phyloP scores from a whole-genome alignment of 371 early-diverging fungal genomes.

The Rhizopus arrhizus region DNA sequence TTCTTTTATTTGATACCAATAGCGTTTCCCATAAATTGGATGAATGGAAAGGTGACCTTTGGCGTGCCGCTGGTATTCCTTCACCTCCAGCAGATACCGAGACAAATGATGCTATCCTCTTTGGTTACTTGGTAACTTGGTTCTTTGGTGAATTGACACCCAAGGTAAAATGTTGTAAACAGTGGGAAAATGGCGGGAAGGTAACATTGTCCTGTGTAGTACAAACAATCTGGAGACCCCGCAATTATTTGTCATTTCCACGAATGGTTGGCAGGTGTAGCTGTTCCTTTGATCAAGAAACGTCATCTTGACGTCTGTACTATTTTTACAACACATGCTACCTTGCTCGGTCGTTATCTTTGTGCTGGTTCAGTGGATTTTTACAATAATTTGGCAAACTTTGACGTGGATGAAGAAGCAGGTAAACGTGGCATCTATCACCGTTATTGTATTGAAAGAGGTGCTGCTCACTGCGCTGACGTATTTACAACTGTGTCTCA shows the following conservation, averaged over 20 bases:
- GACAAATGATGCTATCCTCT: slow-evolving; percentile 90
- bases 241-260: slow-evolving; percentile 96
- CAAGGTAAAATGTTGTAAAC: slow-evolving; percentile 33
- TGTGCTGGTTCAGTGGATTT: slow-evolving; percentile 96
- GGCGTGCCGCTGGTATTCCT: slow-evolving; percentile 91
- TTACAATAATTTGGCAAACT: slow-evolving; percentile 89
- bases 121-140: slow-evolving; percentile 94
- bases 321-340: slow-evolving; percentile 97
- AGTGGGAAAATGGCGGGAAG: slow-evolving; percentile 2
- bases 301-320: slow-evolving; percentile 88
- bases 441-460: slow-evolving; percentile 94
- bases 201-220: slow-evolving; percentile 35
- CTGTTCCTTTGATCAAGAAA: slow-evolving; percentile 84
- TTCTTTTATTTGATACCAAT: slow-evolving; percentile 85
- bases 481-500: slow-evolving; percentile 96
- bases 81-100: slow-evolving; percentile 89
- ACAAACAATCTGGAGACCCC: slow-evolving; percentile 60
- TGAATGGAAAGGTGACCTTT: slow-evolving; percentile 96
- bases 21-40: slow-evolving; percentile 72
- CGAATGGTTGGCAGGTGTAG: slow-evolving; percentile 95
- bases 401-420: slow-evolving; percentile 94
- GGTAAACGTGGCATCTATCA: slow-evolving; percentile 97
- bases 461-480: slow-evolving; percentile 95
- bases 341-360: slow-evolving; percentile 93
- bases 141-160: slow-evolving; percentile 83